Base-by-base conservation (phyloP, 2,329 filamentous ascomycete species). In the Ceratocystis smalleyi region DNA sequence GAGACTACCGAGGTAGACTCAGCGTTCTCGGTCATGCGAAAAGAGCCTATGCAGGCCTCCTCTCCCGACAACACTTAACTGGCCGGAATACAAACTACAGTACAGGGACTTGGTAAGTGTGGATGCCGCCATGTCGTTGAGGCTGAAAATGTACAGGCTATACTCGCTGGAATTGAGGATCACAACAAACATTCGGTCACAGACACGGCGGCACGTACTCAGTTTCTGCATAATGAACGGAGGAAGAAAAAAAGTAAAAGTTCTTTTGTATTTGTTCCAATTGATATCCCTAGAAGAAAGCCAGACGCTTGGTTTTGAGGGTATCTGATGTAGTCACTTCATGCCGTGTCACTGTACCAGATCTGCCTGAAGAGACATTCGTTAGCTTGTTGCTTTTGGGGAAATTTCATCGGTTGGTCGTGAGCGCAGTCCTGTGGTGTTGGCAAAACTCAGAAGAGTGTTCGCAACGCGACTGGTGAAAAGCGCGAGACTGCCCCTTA, bases 1-100 rank as follows among this genome's bases (percentile, higher is more conserved):
- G 76, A 76, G 75, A 72, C 81, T 79, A 81, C 82, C 81, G 69
- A 71, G 67, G 79, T 80, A 82, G 78, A 73, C 75, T 75, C 79
- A 79, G 77, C 77, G 75, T 80, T 77, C 79, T 75, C 76, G 77
- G 75, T 75, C 75, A 78, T 74, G 69, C 59, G 71, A 71, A 68
- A 69, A 68, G 70, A 70, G 65, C 62, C 66, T 54, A 62, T 69
- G 67, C 71, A 71, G 70, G 72, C 72, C 75, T 24, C 72, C 75
- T 22, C 59, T 57, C 75, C 77, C 76, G 76, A 80, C 77, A 75
- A 82, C 74, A 75, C 79, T 81, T 82, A 72, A 72, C 80, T 73
- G 79, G 81, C 81, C 81, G 79, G 73, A 68, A 43, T 51, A 22
- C 4, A 51, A 24, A 24, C 22, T 22, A 51, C 19, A 3, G 12